Conservation (phyloP, 768 basidiomycete species). For the Kondoa malvinella region DNA sequence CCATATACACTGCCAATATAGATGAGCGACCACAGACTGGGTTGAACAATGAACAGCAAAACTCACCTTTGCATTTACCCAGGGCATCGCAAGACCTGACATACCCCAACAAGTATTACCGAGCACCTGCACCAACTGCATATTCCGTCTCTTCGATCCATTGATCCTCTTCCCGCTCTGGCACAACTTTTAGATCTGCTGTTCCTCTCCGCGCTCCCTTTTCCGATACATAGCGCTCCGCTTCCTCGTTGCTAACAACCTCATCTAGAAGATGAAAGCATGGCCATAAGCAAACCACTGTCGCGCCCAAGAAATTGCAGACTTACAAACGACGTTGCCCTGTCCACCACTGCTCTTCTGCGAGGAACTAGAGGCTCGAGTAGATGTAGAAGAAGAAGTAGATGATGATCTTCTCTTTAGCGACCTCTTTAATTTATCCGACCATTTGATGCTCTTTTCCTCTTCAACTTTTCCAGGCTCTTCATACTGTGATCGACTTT, state of each 20-base stretch:
- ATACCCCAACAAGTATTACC: too few relatives aligned
- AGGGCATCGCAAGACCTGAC: too few relatives aligned
- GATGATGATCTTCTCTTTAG: neutral
- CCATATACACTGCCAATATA: too few relatives aligned
- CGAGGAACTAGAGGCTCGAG: too few relatives aligned
- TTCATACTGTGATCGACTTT: neutral
- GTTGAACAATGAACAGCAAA: too few relatives aligned
- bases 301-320: too few relatives aligned
- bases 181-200: neutral
- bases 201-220: neutral
- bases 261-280: too few relatives aligned
- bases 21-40: too few relatives aligned
- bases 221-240: neutral
- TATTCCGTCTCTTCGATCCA: neutral
- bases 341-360: too few relatives aligned
- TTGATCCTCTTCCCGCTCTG: neutral
- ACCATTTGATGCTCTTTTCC: neutral
- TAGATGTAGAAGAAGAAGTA: neutral
- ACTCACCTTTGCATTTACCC: too few relatives aligned
- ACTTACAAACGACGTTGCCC: too few relatives aligned
- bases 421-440: neutral
- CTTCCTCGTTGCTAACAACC: neutral
- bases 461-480: neutral
- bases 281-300: too few relatives aligned
- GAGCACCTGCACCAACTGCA: neutral